Evolutionary conservation across 75 land plant species (phyloP).

Genomic region (Ceratopteris richardii): DNA sequence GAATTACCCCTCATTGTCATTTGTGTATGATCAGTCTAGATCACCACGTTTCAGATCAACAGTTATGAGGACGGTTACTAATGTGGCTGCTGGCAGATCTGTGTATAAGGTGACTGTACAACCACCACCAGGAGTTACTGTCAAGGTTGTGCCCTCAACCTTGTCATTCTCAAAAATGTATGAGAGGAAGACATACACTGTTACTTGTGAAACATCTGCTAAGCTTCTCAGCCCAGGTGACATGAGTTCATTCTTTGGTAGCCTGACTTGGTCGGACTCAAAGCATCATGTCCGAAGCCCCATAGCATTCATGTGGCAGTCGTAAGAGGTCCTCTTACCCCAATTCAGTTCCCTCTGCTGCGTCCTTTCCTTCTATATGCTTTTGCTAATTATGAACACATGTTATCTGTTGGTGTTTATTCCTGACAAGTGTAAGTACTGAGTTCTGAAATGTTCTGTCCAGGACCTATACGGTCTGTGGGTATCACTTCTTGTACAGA

Average conservation of each 20-base stretch:
- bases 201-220: conserved; percentile 32
- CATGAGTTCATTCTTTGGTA: conserved; percentile 50
- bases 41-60: conserved; percentile 7
- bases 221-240: conserved; percentile 16
- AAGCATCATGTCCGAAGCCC: conserved; percentile 66
- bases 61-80: conserved; percentile 60
- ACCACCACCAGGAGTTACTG: conserved; percentile 31
- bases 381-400: no score
- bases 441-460: no score
- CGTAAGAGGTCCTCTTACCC: no score
- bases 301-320: conserved; percentile 47
- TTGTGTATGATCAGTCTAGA: conserved; percentile 40
- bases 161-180: conserved; percentile 43
- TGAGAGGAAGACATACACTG: conserved; percentile 52
- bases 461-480: no score
- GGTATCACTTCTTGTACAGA: no score
- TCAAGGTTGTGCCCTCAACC: conserved; percentile 50
- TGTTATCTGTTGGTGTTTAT: no score
- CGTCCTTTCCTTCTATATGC: no score
- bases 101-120: conserved; percentile 36
- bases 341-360: no score
- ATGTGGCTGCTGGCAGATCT: conserved; percentile 58
- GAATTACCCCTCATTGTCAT: conserved; percentile 80
- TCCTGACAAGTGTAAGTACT: no score
- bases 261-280: conserved; percentile 66